These are phyloP conservation scores for Mycena epipterygia DNA, from an alignment of 768 basidiomycete genomes.

Conservation along the genomic window DNA sequence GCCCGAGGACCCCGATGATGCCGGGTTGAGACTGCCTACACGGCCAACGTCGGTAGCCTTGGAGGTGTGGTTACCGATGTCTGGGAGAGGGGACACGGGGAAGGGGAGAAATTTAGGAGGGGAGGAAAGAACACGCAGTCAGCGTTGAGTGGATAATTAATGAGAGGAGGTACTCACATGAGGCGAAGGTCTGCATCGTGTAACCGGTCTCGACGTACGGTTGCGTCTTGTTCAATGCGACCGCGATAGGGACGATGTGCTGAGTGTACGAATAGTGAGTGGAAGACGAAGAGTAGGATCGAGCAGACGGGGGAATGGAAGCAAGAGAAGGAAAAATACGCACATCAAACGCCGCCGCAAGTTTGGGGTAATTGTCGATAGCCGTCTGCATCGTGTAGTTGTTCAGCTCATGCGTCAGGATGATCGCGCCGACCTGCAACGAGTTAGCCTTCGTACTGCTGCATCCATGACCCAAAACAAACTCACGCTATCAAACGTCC, in stretches of 20 bases:
- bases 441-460: too few relatives aligned
- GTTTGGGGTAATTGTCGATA: constrained; percentile 59
- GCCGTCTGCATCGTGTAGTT: constrained; percentile 73
- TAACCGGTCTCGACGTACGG: constrained; percentile 64
- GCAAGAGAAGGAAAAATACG: not conserved
- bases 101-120: too few relatives aligned
- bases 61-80: too few relatives aligned
- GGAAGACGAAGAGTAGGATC: too few relatives aligned
- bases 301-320: too few relatives aligned
- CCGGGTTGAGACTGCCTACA: too few relatives aligned
- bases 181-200: not conserved
- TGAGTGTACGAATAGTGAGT: not conserved
- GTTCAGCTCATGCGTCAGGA: constrained; percentile 65
- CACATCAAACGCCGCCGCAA: constrained; percentile 62
- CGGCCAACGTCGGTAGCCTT: too few relatives aligned
- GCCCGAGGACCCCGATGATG: too few relatives aligned
- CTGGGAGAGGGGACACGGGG: too few relatives aligned
- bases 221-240: constrained; percentile 62
- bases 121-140: too few relatives aligned
- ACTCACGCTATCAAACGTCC: constrained; percentile 8
- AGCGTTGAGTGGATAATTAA: not conserved
- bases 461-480: not conserved
- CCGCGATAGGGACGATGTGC: constrained; percentile 68
- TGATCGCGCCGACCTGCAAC: constrained; percentile 24
- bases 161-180: not conserved